Base-by-base conservation (phyloP, 805 yeast species). In the Cyberlindnera euphorbiiphila region DNA sequence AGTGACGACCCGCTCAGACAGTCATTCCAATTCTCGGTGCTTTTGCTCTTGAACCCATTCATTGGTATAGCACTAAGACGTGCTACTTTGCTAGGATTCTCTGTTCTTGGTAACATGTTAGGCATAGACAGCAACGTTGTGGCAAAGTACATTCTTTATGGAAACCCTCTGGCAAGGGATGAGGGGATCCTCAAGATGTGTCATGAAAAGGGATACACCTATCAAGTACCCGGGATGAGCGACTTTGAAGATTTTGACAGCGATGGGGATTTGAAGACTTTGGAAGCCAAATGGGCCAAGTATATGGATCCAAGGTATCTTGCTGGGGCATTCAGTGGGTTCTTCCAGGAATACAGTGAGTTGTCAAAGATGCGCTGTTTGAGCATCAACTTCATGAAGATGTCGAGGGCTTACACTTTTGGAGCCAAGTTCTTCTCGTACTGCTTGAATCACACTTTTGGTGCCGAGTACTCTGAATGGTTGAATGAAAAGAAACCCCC, bases 71-170 rank as follows among this genome's bases (percentile, higher is more conserved):
- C 37, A 2, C 17, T 36, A 16, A 32, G 28, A 29, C 13, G 41
- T n/a, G 37, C 44, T 8, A 32, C 36, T 10, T 22, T 37, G 17
- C 26, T 32, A 5, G 30, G 26, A n/a, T 29, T 39, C 29, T 15
- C 31, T 1, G 19, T 31, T 6, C 25, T 34, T 6, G 30, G 36
- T 11, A 18, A 18, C 10, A 17, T 30, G 29, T 6, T 39, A 25
- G 19, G 17, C 4, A 14, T 34, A 12, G 37, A 39, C 13, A 26
- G 23, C 12, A 18, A 32, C 11, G 28, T 22, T 6, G 34, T 36
- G 18, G 31, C 41, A 11, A 32, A 33, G 17, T 41, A 41, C 18
- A 36, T 41, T 16, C 29, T 41, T 4, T 41, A 41, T 19, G 32
- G 32, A 6, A 14, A 14, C 19, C 13, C 31, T 1, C 20, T 25